phyloP scores from a whole-genome alignment of 345 rosid genomes.

The Syzygium aromaticum region DNA sequence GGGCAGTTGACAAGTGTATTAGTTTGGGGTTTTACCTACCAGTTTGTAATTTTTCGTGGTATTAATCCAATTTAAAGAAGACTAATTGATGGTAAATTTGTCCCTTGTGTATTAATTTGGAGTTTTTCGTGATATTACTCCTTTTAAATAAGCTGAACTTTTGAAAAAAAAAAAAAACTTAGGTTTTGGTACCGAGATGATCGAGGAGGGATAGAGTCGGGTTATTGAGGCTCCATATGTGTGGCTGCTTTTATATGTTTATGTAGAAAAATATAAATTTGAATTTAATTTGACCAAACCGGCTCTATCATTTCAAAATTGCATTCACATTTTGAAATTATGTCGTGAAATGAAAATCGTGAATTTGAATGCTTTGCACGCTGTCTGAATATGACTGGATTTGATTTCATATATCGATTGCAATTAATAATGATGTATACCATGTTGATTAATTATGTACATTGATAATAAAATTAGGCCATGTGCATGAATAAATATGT shows the following conservation, averaged over 20 bases:
- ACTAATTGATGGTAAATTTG: no score
- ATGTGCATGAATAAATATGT: neutral
- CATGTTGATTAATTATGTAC: neutral
- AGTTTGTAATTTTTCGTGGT: no score
- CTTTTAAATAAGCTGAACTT: neutral
- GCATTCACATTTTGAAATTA: neutral
- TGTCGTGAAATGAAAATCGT: neutral
- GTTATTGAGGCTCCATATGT: neutral
- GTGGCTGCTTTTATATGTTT: neutral
- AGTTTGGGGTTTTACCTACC: no score
- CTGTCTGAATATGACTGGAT: rapidly evolving
- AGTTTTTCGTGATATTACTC: no score
- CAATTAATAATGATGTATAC: neutral
- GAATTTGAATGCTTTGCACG: neutral
- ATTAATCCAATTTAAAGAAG: no score
- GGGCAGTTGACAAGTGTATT: no score
- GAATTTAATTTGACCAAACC: neutral
- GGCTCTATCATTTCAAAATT: neutral
- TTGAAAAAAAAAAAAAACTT: neutral
- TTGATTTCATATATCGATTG: neutral
- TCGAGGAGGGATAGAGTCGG: neutral
- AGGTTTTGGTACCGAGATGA: neutral
- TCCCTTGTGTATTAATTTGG: no score
- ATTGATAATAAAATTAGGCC: neutral
- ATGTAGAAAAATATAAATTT: neutral